Conservation (phyloP, 106 monocot genomes). For the Platanthera zijinensis region DNA sequence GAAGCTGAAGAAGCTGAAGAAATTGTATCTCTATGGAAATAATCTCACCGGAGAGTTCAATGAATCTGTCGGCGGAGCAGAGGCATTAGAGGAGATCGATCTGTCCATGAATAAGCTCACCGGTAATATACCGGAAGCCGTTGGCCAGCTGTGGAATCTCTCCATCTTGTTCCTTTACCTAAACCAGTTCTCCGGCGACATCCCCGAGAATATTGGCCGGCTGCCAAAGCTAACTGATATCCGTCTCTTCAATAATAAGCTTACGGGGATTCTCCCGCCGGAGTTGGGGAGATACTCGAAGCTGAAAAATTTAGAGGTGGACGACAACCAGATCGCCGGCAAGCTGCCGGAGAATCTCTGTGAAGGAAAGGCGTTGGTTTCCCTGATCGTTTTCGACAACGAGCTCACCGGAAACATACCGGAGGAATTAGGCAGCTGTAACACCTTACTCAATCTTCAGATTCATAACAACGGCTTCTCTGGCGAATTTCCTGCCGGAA, state of each 20-base stretch:
- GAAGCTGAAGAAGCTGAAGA: conserved; percentile 36
- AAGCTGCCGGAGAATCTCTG: conserved; percentile 43
- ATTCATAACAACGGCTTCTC: conserved; percentile 40
- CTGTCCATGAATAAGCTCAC: conserved; percentile 32
- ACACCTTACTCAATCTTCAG: conserved; percentile 21
- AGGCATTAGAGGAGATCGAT: conserved; percentile 24
- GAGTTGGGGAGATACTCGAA: conserved; percentile 36
- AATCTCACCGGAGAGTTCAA: conserved; percentile 32
- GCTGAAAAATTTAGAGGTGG: conserved; percentile 40
- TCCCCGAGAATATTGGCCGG: conserved; percentile 26
- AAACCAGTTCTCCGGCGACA: conserved; percentile 35
- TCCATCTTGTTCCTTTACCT: conserved; percentile 14
- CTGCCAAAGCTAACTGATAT: conserved; percentile 32
- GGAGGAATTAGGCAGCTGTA: conserved; percentile 29
- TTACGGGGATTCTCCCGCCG: conserved; percentile 31
- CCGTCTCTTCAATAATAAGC: conserved; percentile 33
- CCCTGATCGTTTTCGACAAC: conserved; percentile 34
- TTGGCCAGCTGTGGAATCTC: conserved; percentile 29
- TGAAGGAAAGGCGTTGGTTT: conserved; percentile 6
- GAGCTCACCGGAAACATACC: conserved; percentile 43
- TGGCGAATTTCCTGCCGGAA: conserved; percentile 35
- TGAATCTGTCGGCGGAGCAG: conserved; percentile 4
- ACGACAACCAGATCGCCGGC: conserved; percentile 41
- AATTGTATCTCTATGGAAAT: conserved; percentile 39
- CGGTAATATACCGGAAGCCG: conserved; percentile 31